A percentile compares a stretch with the other conserved stretches of the same genome.
phyloP scores from a whole-genome alignment of 2,329 filamentous ascomycete genomes.

The Aspergillus brunneoviolaceus region DNA sequence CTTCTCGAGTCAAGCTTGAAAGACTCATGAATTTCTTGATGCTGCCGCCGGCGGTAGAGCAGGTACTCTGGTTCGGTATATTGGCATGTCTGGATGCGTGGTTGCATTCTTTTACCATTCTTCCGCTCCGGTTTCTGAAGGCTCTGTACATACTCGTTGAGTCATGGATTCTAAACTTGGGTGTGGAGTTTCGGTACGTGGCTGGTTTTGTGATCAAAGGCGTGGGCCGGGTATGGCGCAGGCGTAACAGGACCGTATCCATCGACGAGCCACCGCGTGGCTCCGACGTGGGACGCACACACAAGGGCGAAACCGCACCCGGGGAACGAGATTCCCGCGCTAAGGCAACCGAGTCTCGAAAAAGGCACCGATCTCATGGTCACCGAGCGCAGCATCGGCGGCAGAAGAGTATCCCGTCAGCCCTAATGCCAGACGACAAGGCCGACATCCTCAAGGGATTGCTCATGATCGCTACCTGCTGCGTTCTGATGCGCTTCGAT shows the following conservation, averaged over 20 bases:
- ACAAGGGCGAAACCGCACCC: constrained; percentile 14
- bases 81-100: constrained; percentile 92
- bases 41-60: constrained; percentile 77
- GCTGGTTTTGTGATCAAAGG: constrained; percentile 77
- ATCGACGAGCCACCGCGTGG: constrained; percentile 16
- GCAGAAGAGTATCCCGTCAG: constrained; percentile 81
- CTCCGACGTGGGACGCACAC: constrained; percentile 24
- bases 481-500: constrained; percentile 84
- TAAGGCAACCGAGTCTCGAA: constrained; percentile 21
- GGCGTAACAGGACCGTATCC: constrained; percentile 36
- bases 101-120: constrained; percentile 94
- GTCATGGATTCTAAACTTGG: constrained; percentile 74
- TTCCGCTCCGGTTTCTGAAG: constrained; percentile 83
- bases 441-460: constrained; percentile 90
- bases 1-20: constrained; percentile 87
- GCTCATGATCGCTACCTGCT: constrained; percentile 81
- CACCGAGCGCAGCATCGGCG: constrained; percentile 60
- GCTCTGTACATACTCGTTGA: constrained; percentile 72
- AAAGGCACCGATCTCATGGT: constrained; percentile 30
- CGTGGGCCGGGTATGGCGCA: constrained; percentile 74
- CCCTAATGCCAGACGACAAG: constrained; percentile 83
- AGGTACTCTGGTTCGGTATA: constrained; percentile 81
- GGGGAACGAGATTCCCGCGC: constrained; percentile 25
- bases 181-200: constrained; percentile 70
- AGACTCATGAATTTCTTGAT: constrained; percentile 84